A percentile compares a stretch with the other conserved stretches of the same genome.
Evolutionary conservation across 805 yeast species (phyloP).

Genomic region (Pichia occidentalis): DNA sequence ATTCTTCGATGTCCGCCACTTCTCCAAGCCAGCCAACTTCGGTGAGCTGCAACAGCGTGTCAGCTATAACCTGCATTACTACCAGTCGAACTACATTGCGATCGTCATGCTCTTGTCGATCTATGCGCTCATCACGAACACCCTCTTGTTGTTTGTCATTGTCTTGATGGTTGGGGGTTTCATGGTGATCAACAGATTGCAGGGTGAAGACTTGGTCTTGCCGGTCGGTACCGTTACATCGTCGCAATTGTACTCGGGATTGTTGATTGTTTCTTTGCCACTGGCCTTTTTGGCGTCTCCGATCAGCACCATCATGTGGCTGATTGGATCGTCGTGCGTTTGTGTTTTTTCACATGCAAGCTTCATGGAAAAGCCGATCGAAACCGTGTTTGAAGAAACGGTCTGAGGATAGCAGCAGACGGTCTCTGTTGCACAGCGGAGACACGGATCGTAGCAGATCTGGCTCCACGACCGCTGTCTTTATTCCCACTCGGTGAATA

Average conservation of each 20-base stretch:
- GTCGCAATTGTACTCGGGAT: slow-evolving; percentile 83
- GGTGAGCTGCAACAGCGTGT: slow-evolving; percentile 87
- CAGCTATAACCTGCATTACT: slow-evolving; percentile 78
- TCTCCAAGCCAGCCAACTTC: slow-evolving; percentile 86
- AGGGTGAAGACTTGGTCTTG: slow-evolving; percentile 76
- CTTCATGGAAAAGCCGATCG: slow-evolving; percentile 94
- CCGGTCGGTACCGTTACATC: slow-evolving; percentile 71
- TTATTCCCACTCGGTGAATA: too few relatives aligned
- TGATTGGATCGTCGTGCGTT: slow-evolving; percentile 88
- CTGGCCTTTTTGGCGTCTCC: slow-evolving; percentile 34
- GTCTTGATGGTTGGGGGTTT: slow-evolving; percentile 67
- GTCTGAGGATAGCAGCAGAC: slow-evolving; percentile 26
- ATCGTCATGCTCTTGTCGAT: slow-evolving; percentile 67
- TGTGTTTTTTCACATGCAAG: slow-evolving; percentile 86
- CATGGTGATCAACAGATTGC: slow-evolving; percentile 68
- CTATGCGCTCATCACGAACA: slow-evolving; percentile 83
- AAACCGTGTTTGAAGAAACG: slow-evolving; percentile 86
- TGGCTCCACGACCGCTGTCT: too few relatives aligned
- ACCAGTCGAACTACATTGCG: slow-evolving; percentile 76
- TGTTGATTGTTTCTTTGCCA: slow-evolving; percentile 60
- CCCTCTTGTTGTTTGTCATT: slow-evolving; percentile 77
- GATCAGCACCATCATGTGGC: slow-evolving; percentile 88
- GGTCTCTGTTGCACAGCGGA: too few relatives aligned
- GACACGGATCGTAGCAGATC: too few relatives aligned
- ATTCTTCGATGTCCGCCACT: slow-evolving; percentile 82